phyloP scores from a whole-genome alignment of 352 stramenopile genomes.

The Phytophthora megakarya region DNA sequence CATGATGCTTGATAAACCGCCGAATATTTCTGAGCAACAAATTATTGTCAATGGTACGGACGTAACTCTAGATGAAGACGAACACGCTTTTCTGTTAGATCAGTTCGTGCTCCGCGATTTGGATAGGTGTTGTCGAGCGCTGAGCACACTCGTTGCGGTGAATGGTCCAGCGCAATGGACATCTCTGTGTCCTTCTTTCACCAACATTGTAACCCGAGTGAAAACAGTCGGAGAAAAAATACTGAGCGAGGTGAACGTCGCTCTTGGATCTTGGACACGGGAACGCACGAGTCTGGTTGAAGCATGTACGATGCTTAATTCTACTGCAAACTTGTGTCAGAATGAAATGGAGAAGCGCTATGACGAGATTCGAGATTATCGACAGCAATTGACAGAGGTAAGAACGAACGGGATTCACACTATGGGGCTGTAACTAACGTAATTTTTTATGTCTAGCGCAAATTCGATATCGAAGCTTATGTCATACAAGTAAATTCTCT shows the following conservation, averaged over 20 bases:
- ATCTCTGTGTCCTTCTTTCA: slow-evolving; percentile 21
- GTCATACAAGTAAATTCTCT: slow-evolving; percentile 25
- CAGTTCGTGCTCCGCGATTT: slow-evolving; percentile 17
- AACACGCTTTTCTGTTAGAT: slow-evolving; percentile 23
- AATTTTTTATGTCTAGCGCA: slow-evolving; percentile 14
- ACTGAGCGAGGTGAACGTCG: slow-evolving; percentile 11
- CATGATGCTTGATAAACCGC: slow-evolving; percentile 12
- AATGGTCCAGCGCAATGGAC: slow-evolving; percentile 1
- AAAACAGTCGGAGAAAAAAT: slow-evolving; percentile 18
- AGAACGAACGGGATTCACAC: not conserved
- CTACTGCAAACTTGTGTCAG: slow-evolving; percentile 37
- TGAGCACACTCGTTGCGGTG: slow-evolving; percentile 16
- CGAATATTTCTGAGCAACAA: not conserved
- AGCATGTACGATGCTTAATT: slow-evolving; percentile 39
- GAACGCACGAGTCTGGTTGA: slow-evolving; percentile 42
- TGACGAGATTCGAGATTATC: slow-evolving; percentile 23
- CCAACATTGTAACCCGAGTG: slow-evolving; percentile 16
- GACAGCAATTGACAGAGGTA: slow-evolving; percentile 39
- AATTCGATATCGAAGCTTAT: slow-evolving; percentile 28
- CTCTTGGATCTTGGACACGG: slow-evolving; percentile 42
- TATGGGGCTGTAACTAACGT: slow-evolving; percentile 6
- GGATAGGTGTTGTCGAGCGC: slow-evolving; percentile 28
- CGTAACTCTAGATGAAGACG: not conserved
- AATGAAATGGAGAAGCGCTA: slow-evolving; percentile 48
- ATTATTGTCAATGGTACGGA: not conserved